Evolutionary conservation across 495 filamentous ascomycete genomes (phyloP), one percentile per base, ranked within the genome.

Genomic region (Penicillium pancosmium): DNA sequence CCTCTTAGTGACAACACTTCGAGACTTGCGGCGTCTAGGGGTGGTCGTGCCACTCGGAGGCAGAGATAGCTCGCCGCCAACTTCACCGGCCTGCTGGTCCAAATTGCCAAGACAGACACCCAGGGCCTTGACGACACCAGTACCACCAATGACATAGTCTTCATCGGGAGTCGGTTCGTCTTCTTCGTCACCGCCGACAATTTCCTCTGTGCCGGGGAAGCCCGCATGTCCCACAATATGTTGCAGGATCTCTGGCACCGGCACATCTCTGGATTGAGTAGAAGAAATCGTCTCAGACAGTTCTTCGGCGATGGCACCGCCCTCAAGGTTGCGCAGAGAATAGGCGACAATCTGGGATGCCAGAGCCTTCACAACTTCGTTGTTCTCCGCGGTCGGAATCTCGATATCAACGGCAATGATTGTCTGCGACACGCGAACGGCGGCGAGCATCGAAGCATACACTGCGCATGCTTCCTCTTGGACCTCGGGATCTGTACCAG

Each of bases 381-480:
- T 90, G 25, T 86, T 89, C 59, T 89, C 86, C 27, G 84, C 76
- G 27, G 80, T 86, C 10, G 93, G 93, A 11, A 94, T 86, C 65
- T 98, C 92, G 60, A 97, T 91, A 68, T 98, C 94, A 53, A 98
- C 82, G 52, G 91, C 91, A 19, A 98, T 87, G 41, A 98, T 83
- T 11, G 88, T 87, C 18, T 85, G 80, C 12, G 91, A 94, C 0
- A 97, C 88, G 21, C 92, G 86, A 6, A 91, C 91, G 6, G 93
- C 93, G 23, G 91, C 89, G 75, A 97, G 89, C 55, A 98, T 79
- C 16, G 92, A 96, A 7, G 94, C 92, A 69, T 95, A 97, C 3
- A 98, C 77, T 19, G 94, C 94, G 65, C 91, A 96, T 0, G 93
- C 92, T 72, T 98, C 94, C 72, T 98, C 92, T 68, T 95, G 89